Evolutionary conservation across 345 rosid genomes (phyloP).

Genomic region (Pelargonium nanum): DNA sequence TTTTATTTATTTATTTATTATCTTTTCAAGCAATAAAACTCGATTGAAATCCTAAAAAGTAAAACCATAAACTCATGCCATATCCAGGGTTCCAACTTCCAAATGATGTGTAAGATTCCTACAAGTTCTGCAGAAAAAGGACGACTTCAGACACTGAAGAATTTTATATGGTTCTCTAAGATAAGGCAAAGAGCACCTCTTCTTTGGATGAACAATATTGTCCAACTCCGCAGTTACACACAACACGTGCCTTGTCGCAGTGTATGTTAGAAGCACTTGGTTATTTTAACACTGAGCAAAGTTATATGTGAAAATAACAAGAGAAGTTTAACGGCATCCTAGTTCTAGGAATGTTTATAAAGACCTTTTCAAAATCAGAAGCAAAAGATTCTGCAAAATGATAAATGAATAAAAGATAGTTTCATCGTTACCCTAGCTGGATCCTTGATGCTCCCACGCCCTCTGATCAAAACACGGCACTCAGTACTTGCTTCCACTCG

Average conservation of each 20-base stretch:
- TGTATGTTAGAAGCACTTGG: no score
- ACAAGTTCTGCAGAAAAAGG: neutral
- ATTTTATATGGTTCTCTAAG: neutral
- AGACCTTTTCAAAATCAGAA: neutral
- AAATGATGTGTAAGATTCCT: neutral
- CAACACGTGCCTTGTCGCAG: no score
- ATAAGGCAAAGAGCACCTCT: neutral
- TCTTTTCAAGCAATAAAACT: no score
- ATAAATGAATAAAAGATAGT: neutral
- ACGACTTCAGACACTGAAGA: neutral
- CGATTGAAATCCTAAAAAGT: no score
- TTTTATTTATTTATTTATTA: no score
- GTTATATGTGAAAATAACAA: no score
- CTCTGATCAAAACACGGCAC: conserved; percentile 90
- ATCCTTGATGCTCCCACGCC: conserved; percentile 94
- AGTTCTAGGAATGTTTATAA: no score
- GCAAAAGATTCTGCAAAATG: neutral
- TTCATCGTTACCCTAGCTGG: conserved; percentile 48
- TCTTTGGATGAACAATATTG: neutral
- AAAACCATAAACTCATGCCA: no score
- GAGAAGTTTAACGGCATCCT: no score
- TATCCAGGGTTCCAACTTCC: no score
- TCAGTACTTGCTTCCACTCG: conserved; percentile 94
- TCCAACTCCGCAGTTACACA: neutral
- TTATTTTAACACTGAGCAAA: no score